Evolutionary conservation across 306 rosid genomes (phyloP), one percentile per base, ranked within the genome.

Genomic region (Vigna radiata): DNA sequence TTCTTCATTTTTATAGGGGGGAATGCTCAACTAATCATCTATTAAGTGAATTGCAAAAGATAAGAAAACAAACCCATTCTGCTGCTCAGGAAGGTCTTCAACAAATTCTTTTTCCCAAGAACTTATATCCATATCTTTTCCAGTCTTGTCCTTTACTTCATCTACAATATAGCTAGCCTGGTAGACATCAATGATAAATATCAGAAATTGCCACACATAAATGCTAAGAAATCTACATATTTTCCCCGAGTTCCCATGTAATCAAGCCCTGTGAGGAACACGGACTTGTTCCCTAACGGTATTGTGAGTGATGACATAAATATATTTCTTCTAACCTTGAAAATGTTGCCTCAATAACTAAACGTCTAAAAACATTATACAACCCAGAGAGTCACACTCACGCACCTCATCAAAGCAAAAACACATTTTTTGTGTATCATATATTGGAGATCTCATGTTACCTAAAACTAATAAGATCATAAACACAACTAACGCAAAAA

Each of bases 101-200:
- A 90, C 97, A 78, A 86, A 92, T 87, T 95, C 99, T 70, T 75
- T 86, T 79, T 80, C 19, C 97, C 99, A 95, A 68, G 88, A 87
- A 81, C 88, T 90, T 54, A 89, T 68, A 65, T 92, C 86, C 9
- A 92, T 62, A 18, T 87, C 97, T 78, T 79, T 75, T 68, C 96
- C 97, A 78, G 89, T 83, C 88, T 95, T 95, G 86, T 95, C 97
- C 87, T 88, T 90, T 84, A 91, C 96, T 86, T 95, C 99, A 85
- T 95, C 99, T 54, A 77, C 89, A 17, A 83, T 90, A 84, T 95
- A 95, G 69, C 76, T 90, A 41, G 93, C 91, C 99, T 92, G 90
- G 60, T 49, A 79, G 14, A 81, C 62, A 81, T 29, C 50, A 52
- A 83, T 46, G 62, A 70, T 19, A 74, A 77, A 80, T 27, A 82